Evolutionary conservation across 2,329 filamentous ascomycete genomes (phyloP).

Genomic region (Diaporthe sp.): DNA sequence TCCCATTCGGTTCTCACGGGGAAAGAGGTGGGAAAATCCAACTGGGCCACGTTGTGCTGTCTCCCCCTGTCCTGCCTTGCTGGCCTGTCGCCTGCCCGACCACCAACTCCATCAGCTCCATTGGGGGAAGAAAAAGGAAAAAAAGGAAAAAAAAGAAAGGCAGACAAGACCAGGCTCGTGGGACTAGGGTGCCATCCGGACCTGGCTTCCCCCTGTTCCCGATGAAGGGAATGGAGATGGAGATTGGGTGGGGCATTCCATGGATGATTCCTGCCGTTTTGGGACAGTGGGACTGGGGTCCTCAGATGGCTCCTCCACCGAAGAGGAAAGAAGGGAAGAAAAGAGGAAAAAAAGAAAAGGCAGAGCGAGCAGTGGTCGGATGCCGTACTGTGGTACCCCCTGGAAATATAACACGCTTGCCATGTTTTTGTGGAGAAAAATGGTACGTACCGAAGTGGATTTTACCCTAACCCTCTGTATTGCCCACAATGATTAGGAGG

Average conservation of each 20-base stretch:
- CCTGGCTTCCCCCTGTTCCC: background rate
- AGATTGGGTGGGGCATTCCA: background rate
- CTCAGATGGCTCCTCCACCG: background rate
- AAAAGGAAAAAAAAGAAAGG: background rate
- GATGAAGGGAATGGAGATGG: background rate
- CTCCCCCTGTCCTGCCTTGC: background rate
- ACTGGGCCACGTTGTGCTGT: constrained; percentile 21
- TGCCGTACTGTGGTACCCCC: background rate
- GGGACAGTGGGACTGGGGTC: background rate
- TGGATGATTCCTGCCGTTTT: background rate
- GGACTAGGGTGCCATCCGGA: background rate
- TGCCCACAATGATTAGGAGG: too few relatives aligned
- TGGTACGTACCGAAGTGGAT: too few relatives aligned
- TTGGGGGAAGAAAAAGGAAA: background rate
- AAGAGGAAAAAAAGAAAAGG: background rate
- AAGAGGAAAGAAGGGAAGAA: background rate
- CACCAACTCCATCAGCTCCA: background rate
- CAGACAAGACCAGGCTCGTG: background rate
- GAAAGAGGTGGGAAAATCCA: background rate
- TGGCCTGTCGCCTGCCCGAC: background rate
- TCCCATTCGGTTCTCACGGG: background rate
- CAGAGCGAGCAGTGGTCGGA: background rate
- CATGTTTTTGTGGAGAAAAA: too few relatives aligned
- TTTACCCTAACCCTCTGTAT: too few relatives aligned
- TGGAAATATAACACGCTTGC: too few relatives aligned